phyloP scores from a whole-genome alignment of 2,329 filamentous ascomycete species.

The Zasmidium angulare region DNA sequence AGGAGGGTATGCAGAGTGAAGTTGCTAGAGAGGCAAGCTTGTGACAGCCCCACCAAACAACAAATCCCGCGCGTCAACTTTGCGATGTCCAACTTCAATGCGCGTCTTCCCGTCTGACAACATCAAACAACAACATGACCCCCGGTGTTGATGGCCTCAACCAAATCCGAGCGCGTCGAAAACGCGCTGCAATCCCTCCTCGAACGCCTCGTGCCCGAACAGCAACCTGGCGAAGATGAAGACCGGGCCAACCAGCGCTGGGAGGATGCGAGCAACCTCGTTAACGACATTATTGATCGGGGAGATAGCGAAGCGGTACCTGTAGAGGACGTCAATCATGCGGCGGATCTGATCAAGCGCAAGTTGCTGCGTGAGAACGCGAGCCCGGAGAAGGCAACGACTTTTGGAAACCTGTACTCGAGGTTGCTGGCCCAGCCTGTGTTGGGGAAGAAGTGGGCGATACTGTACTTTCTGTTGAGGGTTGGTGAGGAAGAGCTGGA shows the following conservation, averaged over 20 bases:
- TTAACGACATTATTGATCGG: constrained; percentile 47
- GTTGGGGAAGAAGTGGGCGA: constrained; percentile 93
- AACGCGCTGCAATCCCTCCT: constrained; percentile 78
- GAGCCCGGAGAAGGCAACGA: constrained; percentile 70
- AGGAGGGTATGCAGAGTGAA: not conserved
- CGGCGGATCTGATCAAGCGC: constrained; percentile 87
- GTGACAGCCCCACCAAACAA: constrained; percentile 5
- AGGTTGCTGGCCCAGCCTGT: constrained; percentile 87
- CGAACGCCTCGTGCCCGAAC: constrained; percentile 66
- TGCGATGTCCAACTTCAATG: not conserved
- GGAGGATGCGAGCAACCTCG: constrained; percentile 58
- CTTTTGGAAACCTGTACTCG: constrained; percentile 88
- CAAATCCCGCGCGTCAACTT: constrained; percentile 2
- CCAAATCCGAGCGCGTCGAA: constrained; percentile 62
- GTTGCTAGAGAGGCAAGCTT: not conserved
- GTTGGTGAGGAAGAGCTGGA: constrained; percentile 60
- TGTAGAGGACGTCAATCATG: constrained; percentile 80
- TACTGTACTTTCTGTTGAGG: constrained; percentile 85
- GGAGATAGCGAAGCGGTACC: constrained; percentile 51
- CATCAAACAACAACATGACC: not conserved
- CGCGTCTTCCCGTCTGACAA: constrained; percentile 3
- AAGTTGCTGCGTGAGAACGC: constrained; percentile 77
- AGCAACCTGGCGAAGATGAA: constrained; percentile 64
- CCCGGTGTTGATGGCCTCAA: constrained; percentile 1
- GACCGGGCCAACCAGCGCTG: constrained; percentile 68